Percentiles rank a stretch among this genome's conserved stretches.
These are phyloP conservation scores for Malus hybrid DNA, from an alignment of 331 rosid species.

Conservation along the genomic window DNA sequence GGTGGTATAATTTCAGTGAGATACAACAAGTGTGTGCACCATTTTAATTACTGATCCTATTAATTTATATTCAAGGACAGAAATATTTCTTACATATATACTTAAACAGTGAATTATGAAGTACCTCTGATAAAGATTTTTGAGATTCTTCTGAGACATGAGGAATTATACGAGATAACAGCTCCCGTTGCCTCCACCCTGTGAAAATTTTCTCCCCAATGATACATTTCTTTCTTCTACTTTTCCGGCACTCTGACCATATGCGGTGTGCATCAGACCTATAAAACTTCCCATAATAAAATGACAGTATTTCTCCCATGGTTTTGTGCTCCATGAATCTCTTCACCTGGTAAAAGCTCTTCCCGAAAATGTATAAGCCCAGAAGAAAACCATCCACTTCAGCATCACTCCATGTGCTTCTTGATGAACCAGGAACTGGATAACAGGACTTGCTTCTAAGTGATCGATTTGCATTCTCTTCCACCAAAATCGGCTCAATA, in stretches of 20 bases:
- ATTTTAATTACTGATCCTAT: not conserved
- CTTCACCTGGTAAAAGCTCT: slow-evolving; percentile 47
- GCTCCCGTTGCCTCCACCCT: slow-evolving; percentile 58
- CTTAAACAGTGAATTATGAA: slow-evolving; percentile 12
- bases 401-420: slow-evolving; percentile 47
- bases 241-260: slow-evolving; percentile 62
- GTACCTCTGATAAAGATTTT: slow-evolving; percentile 54
- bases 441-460: slow-evolving; percentile 14
- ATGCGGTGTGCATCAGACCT: slow-evolving; percentile 47
- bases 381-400: slow-evolving; percentile 56
- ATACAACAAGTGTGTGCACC: not conserved
- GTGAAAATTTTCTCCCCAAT: slow-evolving; percentile 56
- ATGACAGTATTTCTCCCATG: slow-evolving; percentile 53
- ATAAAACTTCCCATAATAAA: slow-evolving; percentile 76
- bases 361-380: slow-evolving; percentile 70
- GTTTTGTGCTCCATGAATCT: slow-evolving; percentile 50
- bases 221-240: slow-evolving; percentile 47
- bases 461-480: slow-evolving; percentile 10
- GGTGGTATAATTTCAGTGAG: not conserved
- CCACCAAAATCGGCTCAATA: slow-evolving; percentile 7
- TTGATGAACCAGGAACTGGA: slow-evolving; percentile 35
- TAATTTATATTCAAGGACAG: not conserved
- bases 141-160: slow-evolving; percentile 43
- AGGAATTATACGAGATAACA: slow-evolving; percentile 55
- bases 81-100: not conserved